Conservation (phyloP, 306 rosid genomes). For the Clitoria ternatea region DNA sequence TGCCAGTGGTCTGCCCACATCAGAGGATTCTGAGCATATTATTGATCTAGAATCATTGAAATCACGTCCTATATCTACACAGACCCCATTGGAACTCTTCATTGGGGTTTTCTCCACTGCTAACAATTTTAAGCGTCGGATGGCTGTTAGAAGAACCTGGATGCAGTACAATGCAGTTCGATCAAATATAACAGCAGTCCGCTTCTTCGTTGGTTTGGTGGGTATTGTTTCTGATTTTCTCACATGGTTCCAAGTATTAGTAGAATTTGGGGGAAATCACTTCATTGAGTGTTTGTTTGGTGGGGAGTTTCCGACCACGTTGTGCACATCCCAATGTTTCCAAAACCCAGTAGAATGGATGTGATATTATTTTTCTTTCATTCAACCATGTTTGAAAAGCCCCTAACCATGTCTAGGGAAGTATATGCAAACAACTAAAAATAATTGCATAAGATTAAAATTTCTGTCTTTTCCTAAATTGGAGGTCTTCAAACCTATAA, state of each 20-base stretch:
- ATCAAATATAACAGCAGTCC: constrained; percentile 68
- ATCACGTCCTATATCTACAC: constrained; percentile 51
- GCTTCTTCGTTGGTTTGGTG: constrained; percentile 98
- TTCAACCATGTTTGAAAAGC: no score
- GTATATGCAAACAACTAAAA: no score
- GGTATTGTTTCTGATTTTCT: constrained; percentile 35
- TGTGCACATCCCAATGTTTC: no score
- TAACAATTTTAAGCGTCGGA: constrained; percentile 90
- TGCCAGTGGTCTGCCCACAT: constrained; percentile 93
- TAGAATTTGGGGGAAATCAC: not conserved
- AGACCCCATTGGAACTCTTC: constrained; percentile 61
- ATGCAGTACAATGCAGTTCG: constrained; percentile 86
- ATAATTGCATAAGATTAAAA: no score
- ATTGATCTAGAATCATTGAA: constrained; percentile 68
- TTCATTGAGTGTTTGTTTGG: not conserved
- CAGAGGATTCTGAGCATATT: constrained; percentile 92
- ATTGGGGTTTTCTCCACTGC: constrained; percentile 97
- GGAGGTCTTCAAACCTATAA: not conserved
- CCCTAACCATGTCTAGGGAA: no score
- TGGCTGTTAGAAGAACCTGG: constrained; percentile 99
- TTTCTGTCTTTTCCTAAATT: constrained; percentile 7
- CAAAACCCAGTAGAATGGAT: no score
- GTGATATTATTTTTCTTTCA: no score
- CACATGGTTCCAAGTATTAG: not conserved
- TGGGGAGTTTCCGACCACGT: no score